Evolutionary conservation across 257 asterid genomes (phyloP).

Genomic region (Lantana camara): DNA sequence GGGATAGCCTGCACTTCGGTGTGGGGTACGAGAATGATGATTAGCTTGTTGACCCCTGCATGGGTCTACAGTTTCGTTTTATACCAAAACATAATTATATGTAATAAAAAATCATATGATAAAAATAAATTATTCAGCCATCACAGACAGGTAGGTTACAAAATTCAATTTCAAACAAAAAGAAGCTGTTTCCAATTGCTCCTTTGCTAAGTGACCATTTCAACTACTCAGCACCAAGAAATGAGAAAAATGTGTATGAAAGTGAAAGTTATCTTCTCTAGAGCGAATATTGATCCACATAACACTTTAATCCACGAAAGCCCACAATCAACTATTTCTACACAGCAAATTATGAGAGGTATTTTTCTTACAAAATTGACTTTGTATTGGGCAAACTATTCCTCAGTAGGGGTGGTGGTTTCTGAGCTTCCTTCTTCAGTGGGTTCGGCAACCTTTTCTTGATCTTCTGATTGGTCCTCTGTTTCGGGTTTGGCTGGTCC

Average conservation of each 20-base stretch:
- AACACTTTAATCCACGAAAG: no score
- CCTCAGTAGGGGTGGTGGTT: constrained; percentile 36
- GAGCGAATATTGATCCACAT: not conserved
- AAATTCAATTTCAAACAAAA: constrained; percentile 5
- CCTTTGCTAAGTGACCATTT: constrained; percentile 17
- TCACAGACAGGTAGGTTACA: no score
- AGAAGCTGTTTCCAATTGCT: constrained; percentile 20
- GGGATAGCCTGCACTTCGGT: no score
- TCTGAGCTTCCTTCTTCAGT: constrained; percentile 35
- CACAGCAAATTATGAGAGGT: constrained; percentile 1
- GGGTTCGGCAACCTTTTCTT: constrained; percentile 36
- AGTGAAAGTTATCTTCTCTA: constrained; percentile 11
- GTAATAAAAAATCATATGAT: no score
- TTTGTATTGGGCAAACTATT: constrained; percentile 31
- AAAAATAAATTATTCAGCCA: no score
- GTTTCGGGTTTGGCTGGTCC: constrained; percentile 67
- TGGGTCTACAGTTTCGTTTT: no score
- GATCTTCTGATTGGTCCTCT: constrained; percentile 36
- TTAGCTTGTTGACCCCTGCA: no score
- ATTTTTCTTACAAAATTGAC: constrained; percentile 35
- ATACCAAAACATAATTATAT: no score
- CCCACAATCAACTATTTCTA: constrained; percentile 23
- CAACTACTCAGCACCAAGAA: constrained; percentile 15
- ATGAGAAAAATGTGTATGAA: not conserved
- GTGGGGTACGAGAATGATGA: no score